Evolutionary conservation across 2,329 filamentous ascomycete species (phyloP), one percentile per base, ranked within the genome.

Genomic region (Rutstroemia sydowiana): DNA sequence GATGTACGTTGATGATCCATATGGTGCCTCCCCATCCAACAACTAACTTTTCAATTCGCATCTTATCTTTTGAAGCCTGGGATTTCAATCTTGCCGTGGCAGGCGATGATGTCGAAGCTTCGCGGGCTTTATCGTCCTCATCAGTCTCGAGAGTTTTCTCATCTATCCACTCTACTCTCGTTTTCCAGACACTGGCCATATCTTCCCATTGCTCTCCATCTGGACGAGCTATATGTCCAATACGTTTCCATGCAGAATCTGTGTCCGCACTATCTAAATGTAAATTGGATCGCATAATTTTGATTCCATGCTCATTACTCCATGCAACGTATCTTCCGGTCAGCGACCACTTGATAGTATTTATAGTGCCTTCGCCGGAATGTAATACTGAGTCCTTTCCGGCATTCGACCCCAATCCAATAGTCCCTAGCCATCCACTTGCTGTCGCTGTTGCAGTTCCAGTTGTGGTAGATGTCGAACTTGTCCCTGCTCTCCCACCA

Each of bases 231-330:
- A 95, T 85, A 65, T 97, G 92, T 21, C 88, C 91, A 57, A 98
- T 88, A 9, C 92, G 80, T 68, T 93, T 95, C 95, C 95, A 98
- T 2, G 91, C 88, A 58, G 86, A 84, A 14, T 96, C 91, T 1
- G 78, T 73, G 63, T 95, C 86, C 11, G 77, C 77, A 56, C 75
- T 82, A 5, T 95, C 88, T 5, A 96, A 75, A 60, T 91, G 82
- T 18, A 95, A 66, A 65, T 93, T 88, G 4, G 89, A 89, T 34
- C 93, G 82, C 91, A 97, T 97, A 55, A 98, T 93, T 68, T 96
- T 96, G 66, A 97, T 95, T 3, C 93, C 93, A 63, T 95, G 86
- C 69, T 98, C 93, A 63, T 97, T 98, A 37, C 95, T 78, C 93
- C 93, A 98, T 0, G 84, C 88, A 1, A 96, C 87, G 64, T 91